phyloP scores from a whole-genome alignment of 352 stramenopile species.

The Thraustochytrium sp. region DNA sequence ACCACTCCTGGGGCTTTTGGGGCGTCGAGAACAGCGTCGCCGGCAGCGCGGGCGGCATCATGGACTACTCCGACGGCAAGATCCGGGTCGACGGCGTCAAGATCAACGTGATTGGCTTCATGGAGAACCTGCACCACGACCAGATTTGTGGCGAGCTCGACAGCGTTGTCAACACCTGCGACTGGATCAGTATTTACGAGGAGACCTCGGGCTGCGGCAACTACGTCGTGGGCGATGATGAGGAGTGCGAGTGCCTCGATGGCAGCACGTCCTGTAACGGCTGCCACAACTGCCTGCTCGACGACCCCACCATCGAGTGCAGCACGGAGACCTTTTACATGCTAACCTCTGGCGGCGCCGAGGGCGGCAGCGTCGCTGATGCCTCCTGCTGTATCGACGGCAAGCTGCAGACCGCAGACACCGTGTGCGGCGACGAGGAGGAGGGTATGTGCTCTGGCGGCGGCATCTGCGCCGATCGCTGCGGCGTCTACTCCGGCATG shows the following conservation, averaged over 20 bases:
- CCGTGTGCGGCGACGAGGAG: background rate
- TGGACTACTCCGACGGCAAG: background rate
- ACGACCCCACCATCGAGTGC: background rate
- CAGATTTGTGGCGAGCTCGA: background rate
- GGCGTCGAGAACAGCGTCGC: background rate
- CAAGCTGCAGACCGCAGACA: background rate
- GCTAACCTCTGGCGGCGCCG: background rate
- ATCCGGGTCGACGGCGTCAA: background rate
- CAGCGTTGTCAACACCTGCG: background rate
- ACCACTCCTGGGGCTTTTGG: background rate
- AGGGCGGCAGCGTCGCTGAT: background rate
- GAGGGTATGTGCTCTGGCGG: background rate
- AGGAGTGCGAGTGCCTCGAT: slow-evolving; percentile 16
- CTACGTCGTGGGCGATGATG: background rate
- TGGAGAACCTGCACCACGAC: background rate
- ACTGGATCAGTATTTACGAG: background rate
- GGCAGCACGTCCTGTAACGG: background rate
- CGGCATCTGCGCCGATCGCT: background rate
- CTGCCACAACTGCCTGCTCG: background rate
- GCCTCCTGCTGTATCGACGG: background rate
- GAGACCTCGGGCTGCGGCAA: background rate
- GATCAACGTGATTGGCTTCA: too few relatives aligned
- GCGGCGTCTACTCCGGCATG: background rate
- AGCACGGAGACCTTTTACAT: background rate
- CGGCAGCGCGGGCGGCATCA: background rate